Evolutionary conservation across 768 basidiomycete genomes (phyloP), one percentile per base, ranked within the genome.

Genomic region (Pleurotus pulmonarius): DNA sequence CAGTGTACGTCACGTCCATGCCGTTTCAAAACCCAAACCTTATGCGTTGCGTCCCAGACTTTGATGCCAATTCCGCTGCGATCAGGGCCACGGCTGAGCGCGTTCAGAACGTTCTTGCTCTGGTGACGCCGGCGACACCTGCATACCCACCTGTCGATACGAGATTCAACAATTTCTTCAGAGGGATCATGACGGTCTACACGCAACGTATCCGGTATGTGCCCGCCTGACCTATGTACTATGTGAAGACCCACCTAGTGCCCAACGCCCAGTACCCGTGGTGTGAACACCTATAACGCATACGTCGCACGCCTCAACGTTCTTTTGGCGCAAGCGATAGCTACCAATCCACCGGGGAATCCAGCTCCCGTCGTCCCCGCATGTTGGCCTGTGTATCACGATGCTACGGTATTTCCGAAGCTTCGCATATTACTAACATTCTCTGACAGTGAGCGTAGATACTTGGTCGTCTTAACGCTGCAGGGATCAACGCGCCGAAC

Each of bases 331-430:
- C 22, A 49, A 1, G 22, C n/a, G 5, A 25, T 26, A 5, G 26
- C 26, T 16, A 49, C 20, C 24, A 49, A 49, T 20, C 48, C 48
- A 15, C 48, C 48, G 4, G 48, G 48, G 6, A 49, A 49, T 16
- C 48, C 48, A 11, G 15, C 26, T 11, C 48, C 48, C 1, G 26
- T 29, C n/a, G 48, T 49, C 1, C 48, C 48, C 13, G 22, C 20
- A n/a, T 49, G 48, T 34, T 49, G 48, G 48, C 48, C 48, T 5
- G 48, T 49, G 2, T 49, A 49, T 20, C 48, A 49, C 11, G 48
- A 49, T 15, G 13, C 25, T 7, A 11, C 26, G 8, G 48, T 34
- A 5, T 5, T 15, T 5, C n/a, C 2, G 13, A 49, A n/a, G 25
- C 5, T 13, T 15, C 24, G 13, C 20, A 20, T 8, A 43, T 7